phyloP scores from a whole-genome alignment of 2,329 filamentous ascomycete genomes.

The Ophiostoma montium region DNA sequence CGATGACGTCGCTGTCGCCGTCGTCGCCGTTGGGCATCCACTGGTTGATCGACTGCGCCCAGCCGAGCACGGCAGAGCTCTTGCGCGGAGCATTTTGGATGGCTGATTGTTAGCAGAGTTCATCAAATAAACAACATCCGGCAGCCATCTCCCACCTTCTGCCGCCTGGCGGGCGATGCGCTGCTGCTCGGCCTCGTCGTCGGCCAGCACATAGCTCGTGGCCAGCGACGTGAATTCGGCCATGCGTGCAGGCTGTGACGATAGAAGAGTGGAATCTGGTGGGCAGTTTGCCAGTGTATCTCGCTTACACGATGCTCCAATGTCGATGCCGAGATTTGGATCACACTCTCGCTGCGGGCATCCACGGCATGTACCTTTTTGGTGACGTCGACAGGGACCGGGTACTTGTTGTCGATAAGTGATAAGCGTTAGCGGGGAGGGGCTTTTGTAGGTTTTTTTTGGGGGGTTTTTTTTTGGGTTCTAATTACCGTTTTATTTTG shows the following conservation, averaged over 20 bases:
- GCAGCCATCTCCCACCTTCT: conserved; percentile 7
- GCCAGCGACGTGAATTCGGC: conserved; percentile 15
- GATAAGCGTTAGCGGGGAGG: conserved; percentile 9
- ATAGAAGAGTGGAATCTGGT: no score
- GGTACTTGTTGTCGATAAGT: conserved; percentile 5
- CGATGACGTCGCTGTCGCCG: conserved; percentile 31
- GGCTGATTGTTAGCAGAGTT: conserved; percentile 6
- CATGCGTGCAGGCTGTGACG: conserved; percentile 13
- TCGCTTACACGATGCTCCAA: background rate
- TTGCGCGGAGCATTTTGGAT: conserved; percentile 13
- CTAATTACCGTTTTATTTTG: background rate
- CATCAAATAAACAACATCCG: background rate
- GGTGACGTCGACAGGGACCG: background rate
- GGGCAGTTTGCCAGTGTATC: no score
- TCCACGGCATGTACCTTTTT: background rate
- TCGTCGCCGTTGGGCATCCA: conserved; percentile 20
- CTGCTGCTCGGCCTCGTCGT: conserved; percentile 13
- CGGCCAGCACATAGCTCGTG: conserved; percentile 16
- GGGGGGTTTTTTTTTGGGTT: background rate
- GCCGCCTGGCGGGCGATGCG: conserved; percentile 12
- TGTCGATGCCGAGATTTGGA: conserved; percentile 7
- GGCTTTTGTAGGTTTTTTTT: background rate
- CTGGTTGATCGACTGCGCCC: conserved; percentile 19
- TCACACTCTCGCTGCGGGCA: background rate
- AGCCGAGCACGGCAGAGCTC: conserved; percentile 14